Evolutionary conservation across 2,329 filamentous ascomycete species (phyloP).

Genomic region (Aspergillus intermedius): DNA sequence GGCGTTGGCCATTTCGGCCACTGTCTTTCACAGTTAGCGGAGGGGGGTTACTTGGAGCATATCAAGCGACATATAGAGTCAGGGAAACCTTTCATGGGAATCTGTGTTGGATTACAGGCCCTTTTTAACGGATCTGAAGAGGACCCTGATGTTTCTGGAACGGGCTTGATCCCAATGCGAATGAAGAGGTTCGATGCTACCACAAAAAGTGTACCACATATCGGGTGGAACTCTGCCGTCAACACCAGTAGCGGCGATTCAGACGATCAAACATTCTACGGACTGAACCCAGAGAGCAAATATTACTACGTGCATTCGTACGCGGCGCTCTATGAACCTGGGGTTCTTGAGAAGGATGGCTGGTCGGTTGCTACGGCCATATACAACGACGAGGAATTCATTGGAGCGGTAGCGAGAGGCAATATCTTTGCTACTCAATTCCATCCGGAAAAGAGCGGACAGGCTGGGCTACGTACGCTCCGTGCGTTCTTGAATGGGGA

Average conservation of each 20-base stretch:
- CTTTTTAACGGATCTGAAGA: constrained; percentile 83
- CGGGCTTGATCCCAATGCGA: constrained; percentile 65
- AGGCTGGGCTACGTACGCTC: constrained; percentile 75
- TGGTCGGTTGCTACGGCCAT: constrained; percentile 89
- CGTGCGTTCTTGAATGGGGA: constrained; percentile 78
- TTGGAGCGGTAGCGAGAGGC: constrained; percentile 78
- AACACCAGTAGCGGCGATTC: constrained; percentile 35
- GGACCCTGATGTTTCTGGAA: constrained; percentile 62
- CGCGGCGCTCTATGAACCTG: constrained; percentile 67
- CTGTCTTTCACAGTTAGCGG: constrained; percentile 76
- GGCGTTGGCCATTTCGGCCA: constrained; percentile 98
- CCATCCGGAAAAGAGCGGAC: constrained; percentile 94
- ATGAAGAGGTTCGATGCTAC: constrained; percentile 70
- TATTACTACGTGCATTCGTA: constrained; percentile 99
- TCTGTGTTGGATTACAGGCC: constrained; percentile 90
- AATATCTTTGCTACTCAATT: constrained; percentile 93
- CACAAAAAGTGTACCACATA: constrained; percentile 91
- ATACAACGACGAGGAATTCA: constrained; percentile 83
- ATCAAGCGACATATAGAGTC: constrained; percentile 74
- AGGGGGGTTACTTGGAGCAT: constrained; percentile 76
- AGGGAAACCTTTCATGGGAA: constrained; percentile 97
- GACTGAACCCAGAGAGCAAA: constrained; percentile 72
- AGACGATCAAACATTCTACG: constrained; percentile 60
- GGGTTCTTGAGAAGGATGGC: constrained; percentile 69
- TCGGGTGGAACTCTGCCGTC: constrained; percentile 93